Conservation (phyloP, 139 green algal genomes). For the Trebouxia sp. region DNA sequence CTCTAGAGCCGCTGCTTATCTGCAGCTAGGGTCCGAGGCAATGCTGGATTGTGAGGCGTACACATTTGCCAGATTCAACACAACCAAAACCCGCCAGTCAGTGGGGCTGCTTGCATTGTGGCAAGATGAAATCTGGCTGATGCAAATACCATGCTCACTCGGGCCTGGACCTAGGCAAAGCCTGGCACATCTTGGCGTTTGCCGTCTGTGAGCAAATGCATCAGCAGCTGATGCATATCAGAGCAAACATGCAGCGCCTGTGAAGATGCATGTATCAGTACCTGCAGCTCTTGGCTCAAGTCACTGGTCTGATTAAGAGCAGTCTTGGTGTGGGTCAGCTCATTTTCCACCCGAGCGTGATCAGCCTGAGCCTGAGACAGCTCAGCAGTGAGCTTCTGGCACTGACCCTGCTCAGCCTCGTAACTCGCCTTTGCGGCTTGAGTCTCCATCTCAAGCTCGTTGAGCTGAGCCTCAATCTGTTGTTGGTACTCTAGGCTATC, state of each 20-base stretch:
- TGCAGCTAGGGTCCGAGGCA: too few species aligned
- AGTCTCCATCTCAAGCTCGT: constrained; percentile 37
- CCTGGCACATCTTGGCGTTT: too few species aligned
- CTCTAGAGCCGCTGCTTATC: too few species aligned
- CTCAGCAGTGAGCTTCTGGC: neutral
- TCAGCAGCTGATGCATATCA: neutral
- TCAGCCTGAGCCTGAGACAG: neutral
- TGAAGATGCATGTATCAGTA: neutral
- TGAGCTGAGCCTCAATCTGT: constrained; percentile 38
- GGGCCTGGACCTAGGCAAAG: too few species aligned
- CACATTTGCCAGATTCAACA: too few species aligned
- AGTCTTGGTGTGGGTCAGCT: constrained; percentile 15
- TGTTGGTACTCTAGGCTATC: constrained; percentile 22
- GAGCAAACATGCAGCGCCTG: neutral
- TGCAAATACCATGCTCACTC: too few species aligned
- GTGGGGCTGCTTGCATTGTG: too few species aligned
- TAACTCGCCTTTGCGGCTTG: constrained; percentile 23
- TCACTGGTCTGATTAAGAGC: neutral
- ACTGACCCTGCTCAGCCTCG: constrained; percentile 25
- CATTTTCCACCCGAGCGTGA: neutral
- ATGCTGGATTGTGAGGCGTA: too few species aligned
- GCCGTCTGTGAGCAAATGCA: too few species aligned
- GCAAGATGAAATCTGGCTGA: too few species aligned
- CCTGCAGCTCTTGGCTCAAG: constrained; percentile 1
- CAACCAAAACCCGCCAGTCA: too few species aligned